Conservation (phyloP, 2,329 filamentous ascomycete species). For the Lachnellula suecica region DNA sequence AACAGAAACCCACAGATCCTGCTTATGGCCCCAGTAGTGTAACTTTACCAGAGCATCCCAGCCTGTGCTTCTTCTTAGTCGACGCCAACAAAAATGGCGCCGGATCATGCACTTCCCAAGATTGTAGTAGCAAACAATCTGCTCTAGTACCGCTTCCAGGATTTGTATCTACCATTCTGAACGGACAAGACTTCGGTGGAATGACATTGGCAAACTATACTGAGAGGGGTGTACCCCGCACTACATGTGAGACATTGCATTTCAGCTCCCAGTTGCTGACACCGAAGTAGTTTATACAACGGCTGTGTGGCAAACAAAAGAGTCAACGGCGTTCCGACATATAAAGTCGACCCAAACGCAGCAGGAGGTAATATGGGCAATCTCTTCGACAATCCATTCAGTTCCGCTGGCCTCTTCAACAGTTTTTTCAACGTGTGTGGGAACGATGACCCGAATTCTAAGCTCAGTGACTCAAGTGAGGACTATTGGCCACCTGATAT, state of each 20-base stretch:
- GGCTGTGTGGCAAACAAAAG: not conserved
- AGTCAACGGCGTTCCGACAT: not conserved
- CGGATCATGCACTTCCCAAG: not conserved
- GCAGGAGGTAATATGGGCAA: not conserved
- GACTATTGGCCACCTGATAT: too few species aligned
- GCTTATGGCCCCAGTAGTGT: too few species aligned
- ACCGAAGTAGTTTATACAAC: not conserved
- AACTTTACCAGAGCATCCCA: not conserved
- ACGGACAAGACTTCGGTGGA: not conserved
- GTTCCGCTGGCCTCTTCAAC: not conserved
- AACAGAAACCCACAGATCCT: not conserved
- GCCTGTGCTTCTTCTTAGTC: not conserved
- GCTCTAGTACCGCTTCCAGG: not conserved
- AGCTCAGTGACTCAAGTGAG: too few species aligned
- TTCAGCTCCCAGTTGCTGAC: not conserved
- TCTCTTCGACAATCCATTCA: not conserved
- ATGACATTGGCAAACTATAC: not conserved
- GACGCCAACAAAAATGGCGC: conserved; percentile 1
- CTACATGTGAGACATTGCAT: not conserved
- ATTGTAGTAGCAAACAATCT: not conserved
- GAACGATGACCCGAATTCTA: not conserved
- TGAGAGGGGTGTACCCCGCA: not conserved
- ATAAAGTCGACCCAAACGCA: not conserved
- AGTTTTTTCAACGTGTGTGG: not conserved
- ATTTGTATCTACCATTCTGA: not conserved